Percentiles rank a stretch among this genome's conserved stretches.
Evolutionary conservation across 2,329 filamentous ascomycete genomes (phyloP).

Genomic region (Paecilomyces niveus): DNA sequence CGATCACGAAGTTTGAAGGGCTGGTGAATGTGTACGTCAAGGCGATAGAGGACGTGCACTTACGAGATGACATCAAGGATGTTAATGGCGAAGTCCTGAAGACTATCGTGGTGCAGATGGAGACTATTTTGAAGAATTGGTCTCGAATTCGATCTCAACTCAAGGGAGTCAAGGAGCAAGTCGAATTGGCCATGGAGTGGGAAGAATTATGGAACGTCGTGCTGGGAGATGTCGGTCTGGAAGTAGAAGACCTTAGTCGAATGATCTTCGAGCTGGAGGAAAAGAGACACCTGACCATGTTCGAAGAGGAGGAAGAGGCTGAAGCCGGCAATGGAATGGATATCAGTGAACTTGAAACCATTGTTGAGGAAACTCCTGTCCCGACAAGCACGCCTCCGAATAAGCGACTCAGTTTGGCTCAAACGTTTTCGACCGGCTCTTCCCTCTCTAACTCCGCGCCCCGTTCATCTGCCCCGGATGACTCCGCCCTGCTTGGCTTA

Average conservation of each 20-base stretch:
- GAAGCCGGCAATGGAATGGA: constrained; percentile 52
- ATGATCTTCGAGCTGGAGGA: constrained; percentile 98
- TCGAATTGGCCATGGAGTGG: constrained; percentile 98
- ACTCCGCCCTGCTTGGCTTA: constrained; percentile 78
- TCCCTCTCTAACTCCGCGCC: constrained; percentile 32
- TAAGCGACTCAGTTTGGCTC: constrained; percentile 62
- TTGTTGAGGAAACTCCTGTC: constrained; percentile 75
- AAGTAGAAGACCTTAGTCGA: constrained; percentile 71
- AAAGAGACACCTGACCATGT: constrained; percentile 70
- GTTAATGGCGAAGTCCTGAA: constrained; percentile 67
- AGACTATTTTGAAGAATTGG: constrained; percentile 79
- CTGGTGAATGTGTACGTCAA: constrained; percentile 87
- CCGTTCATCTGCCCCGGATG: constrained; percentile 59
- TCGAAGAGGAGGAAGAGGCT: constrained; percentile 55
- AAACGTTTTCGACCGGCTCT: constrained; percentile 48
- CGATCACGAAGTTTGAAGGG: constrained; percentile 77
- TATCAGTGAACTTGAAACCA: constrained; percentile 84
- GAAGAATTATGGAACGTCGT: constrained; percentile 94
- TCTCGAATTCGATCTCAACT: constrained; percentile 69
- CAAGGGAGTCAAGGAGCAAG: constrained; percentile 75
- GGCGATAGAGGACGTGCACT: constrained; percentile 87
- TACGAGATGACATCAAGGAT: constrained; percentile 64
- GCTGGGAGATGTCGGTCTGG: constrained; percentile 83
- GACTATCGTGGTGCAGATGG: constrained; percentile 79
- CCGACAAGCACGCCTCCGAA: constrained; percentile 47